Evolutionary conservation across 1,284 basidiomycete species (phyloP).

Genomic region (Leccinum subrobustum): DNA sequence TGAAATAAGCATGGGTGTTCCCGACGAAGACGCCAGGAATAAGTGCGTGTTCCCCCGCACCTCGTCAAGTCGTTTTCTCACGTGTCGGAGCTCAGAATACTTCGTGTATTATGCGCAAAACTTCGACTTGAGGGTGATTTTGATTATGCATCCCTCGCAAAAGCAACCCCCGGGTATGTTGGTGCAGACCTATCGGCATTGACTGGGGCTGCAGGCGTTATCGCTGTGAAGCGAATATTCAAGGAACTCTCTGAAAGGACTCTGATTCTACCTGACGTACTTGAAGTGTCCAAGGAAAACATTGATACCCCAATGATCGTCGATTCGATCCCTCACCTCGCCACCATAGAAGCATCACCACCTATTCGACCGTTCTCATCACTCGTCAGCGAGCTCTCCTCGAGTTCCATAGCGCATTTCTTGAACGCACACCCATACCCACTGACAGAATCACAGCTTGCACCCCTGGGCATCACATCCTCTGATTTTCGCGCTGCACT

Average conservation of each 20-base stretch:
- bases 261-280: slow-evolving; percentile 49
- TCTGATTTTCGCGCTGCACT: slow-evolving; percentile 82
- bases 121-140: slow-evolving; percentile 78
- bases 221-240: slow-evolving; percentile 96
- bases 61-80: neutral
- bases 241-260: slow-evolving; percentile 74
- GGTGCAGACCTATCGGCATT: slow-evolving; percentile 92
- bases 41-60: slow-evolving; percentile 56
- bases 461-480: slow-evolving; percentile 76
- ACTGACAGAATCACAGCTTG: slow-evolving; percentile 75
- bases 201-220: slow-evolving; percentile 92
- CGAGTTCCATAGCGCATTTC: slow-evolving; percentile 85
- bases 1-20: slow-evolving; percentile 91
- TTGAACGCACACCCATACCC: slow-evolving; percentile 83
- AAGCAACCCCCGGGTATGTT: slow-evolving; percentile 95
- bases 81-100: slow-evolving; percentile 53
- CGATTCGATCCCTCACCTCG: slow-evolving; percentile 37
- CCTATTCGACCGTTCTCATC: slow-evolving; percentile 42
- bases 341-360: slow-evolving; percentile 14
- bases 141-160: slow-evolving; percentile 80
- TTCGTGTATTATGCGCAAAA: slow-evolving; percentile 76
- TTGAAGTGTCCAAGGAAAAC: slow-evolving; percentile 10
- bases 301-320: slow-evolving; percentile 51
- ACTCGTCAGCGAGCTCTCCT: slow-evolving; percentile 43
- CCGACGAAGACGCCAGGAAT: slow-evolving; percentile 86